These are phyloP conservation scores for Cryptococcus sp. DNA, from an alignment of 1,284 basidiomycete genomes.

Conservation along the genomic window DNA sequence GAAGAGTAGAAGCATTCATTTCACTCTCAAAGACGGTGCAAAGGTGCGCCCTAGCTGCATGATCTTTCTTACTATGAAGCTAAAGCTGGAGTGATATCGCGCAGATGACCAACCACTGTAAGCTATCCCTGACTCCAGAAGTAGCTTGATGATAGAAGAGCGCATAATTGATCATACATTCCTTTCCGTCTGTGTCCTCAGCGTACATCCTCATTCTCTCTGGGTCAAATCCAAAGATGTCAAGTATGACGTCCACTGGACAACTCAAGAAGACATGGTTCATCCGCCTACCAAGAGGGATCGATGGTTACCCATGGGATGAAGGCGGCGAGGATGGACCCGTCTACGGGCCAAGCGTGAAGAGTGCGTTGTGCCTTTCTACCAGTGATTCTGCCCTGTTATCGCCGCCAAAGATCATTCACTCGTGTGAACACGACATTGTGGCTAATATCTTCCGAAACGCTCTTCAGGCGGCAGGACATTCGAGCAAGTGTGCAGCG, in stretches of 20 bases:
- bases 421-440: background rate
- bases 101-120: constrained; percentile 36
- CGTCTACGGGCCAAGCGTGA: constrained; percentile 36
- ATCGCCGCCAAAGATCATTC: background rate
- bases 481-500: constrained; percentile 23
- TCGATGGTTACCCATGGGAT: constrained; percentile 37
- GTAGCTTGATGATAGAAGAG: background rate
- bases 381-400: background rate
- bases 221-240: constrained; percentile 14
- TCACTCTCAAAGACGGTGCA: constrained; percentile 30
- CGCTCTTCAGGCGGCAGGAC: constrained; percentile 23
- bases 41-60: constrained; percentile 24
- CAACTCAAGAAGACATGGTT: constrained; percentile 39
- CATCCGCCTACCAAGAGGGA: constrained; percentile 29
- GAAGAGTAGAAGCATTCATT: constrained; percentile 34
- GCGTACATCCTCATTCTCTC: constrained; percentile 35
- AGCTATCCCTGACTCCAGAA: constrained; percentile 2
- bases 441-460: background rate
- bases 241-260: constrained; percentile 20
- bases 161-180: background rate
- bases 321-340: constrained; percentile 38
- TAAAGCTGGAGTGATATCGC: background rate
- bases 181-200: constrained; percentile 1
- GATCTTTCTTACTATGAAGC: background rate
- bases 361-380: constrained; percentile 28